These are phyloP conservation scores for Suillus discolor DNA, from an alignment of 768 basidiomycete species.

Conservation along the genomic window DNA sequence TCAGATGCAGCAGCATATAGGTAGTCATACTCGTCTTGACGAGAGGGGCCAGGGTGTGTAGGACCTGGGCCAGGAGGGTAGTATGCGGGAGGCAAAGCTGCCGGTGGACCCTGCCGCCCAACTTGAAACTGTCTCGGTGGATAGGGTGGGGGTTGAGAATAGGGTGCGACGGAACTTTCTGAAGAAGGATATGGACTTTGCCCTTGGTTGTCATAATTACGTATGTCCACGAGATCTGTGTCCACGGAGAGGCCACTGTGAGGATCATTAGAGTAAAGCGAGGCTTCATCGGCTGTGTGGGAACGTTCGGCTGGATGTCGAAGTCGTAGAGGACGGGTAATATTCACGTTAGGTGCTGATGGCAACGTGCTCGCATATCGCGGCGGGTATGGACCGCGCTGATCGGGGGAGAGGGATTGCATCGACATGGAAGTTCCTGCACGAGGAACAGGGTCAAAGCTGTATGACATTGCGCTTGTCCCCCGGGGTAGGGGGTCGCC, in stretches of 20 bases:
- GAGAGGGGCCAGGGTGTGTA: conserved; percentile 26
- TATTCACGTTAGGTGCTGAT: conserved; percentile 22
- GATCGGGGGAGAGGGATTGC: conserved; percentile 34
- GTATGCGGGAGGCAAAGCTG: conserved; percentile 23
- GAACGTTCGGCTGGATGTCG: conserved; percentile 21
- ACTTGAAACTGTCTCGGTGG: conserved; percentile 22
- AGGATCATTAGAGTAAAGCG: conserved; percentile 36
- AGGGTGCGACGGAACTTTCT: conserved; percentile 19
- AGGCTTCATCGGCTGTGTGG: conserved; percentile 23
- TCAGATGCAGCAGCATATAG: conserved; percentile 79
- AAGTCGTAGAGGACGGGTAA: conserved; percentile 21
- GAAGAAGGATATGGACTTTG: conserved; percentile 33
- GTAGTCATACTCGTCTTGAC: conserved; percentile 50
- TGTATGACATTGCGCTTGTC: conserved; percentile 29
- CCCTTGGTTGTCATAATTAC: conserved; percentile 41
- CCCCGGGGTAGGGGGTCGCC: conserved; percentile 41
- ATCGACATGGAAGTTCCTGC: conserved; percentile 61
- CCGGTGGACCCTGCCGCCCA: conserved; percentile 33
- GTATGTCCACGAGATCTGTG: conserved; percentile 37
- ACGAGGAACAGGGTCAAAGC: conserved; percentile 52
- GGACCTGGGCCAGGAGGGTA: conserved; percentile 13
- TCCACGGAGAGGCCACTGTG: conserved; percentile 35
- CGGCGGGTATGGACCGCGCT: conserved; percentile 36
- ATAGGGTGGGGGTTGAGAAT: conserved; percentile 25
- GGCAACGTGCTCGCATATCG: conserved; percentile 48